Evolutionary conservation across 2,329 filamentous ascomycete genomes (phyloP).

Genomic region (Exutisphaerella laricina): DNA sequence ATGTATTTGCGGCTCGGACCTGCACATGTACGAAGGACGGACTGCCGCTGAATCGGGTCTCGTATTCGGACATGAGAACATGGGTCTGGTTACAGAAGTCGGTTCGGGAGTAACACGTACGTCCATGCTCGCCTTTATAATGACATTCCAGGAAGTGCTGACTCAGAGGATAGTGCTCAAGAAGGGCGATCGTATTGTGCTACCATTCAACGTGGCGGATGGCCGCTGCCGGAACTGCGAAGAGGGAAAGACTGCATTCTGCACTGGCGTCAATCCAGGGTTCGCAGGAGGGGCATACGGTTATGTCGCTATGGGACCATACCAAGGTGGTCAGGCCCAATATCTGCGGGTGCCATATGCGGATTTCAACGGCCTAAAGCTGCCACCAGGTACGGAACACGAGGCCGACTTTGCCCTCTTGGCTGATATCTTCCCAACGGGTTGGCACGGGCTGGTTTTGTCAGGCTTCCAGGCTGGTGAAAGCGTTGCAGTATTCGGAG

Average conservation of each 20-base stretch:
- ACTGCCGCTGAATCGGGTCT: conserved; percentile 58
- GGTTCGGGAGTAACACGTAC: conserved; percentile 53
- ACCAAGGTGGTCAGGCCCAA: conserved; percentile 56
- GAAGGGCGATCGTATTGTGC: conserved; percentile 58
- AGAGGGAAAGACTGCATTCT: conserved; percentile 59
- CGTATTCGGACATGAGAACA: conserved; percentile 53
- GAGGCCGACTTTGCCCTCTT: conserved; percentile 55
- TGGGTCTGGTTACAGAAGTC: conserved; percentile 40
- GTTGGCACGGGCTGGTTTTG: conserved; percentile 51
- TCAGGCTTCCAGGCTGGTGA: conserved; percentile 58
- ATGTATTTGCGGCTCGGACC: conserved; percentile 35
- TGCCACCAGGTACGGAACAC: conserved; percentile 56
- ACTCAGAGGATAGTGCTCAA: conserved; percentile 37
- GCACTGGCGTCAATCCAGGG: conserved; percentile 45
- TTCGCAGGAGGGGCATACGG: conserved; percentile 39
- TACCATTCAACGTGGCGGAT: conserved; percentile 62
- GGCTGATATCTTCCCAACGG: conserved; percentile 44
- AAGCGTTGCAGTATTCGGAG: conserved; percentile 56
- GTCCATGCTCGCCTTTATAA: not conserved
- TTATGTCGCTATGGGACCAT: conserved; percentile 51
- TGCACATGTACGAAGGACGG: conserved; percentile 57
- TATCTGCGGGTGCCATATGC: conserved; percentile 61
- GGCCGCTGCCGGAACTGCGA: conserved; percentile 60
- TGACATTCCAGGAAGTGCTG: not conserved
- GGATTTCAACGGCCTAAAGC: conserved; percentile 59